Base-by-base conservation (phyloP, 129 eudicot genomes). In the Artemisia tridentata region DNA sequence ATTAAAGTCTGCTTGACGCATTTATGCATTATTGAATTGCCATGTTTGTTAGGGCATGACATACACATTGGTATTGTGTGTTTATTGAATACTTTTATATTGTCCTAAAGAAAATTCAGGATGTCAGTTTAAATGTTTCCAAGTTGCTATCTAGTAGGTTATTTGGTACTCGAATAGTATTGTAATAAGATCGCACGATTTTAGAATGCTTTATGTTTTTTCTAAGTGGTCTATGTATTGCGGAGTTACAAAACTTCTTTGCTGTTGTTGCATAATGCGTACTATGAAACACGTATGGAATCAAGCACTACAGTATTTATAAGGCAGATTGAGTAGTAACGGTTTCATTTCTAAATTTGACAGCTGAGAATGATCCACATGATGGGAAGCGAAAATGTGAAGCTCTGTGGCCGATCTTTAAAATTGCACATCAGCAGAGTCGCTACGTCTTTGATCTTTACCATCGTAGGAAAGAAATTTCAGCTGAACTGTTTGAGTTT, bases 341-440 rank as follows among this genome's bases (percentile, higher is more conserved):
- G 13, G 18, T 25, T 7, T 47, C 23, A 5, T 54, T 14, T 14
- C n/a, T 5, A 15, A 67, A 29, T 51, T 45, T 19, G 13, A 67
- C 86, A 88, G 96, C 97, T 70, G 93, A 86, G 80, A 83, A 88
- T 64, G 96, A 91, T 72, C 81, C 97, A 31, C 86, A 88, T 74
- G 96, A 92, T 68, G 95, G 91, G 18, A 92, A 86, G 79, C 78
- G 98, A 60, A 92, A 88, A 65, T 92, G 98, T 57, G 98, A 92
- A 73, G 73, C 88, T 11, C 15, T 89, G 76, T 92, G 98, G 96
- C 95, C 96, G 9, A 89, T 92, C 18, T 92, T 89, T 68, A 92
- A 89, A 68, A 83, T 92, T 54, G 96, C 98, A 11, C 98, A 92
- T 79, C 96, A 88, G 83, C 84, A 81, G 86, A 92, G 98, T 55